Evolutionary conservation across 1,284 basidiomycete genomes (phyloP).

Genomic region (Moniliophthora roreri): DNA sequence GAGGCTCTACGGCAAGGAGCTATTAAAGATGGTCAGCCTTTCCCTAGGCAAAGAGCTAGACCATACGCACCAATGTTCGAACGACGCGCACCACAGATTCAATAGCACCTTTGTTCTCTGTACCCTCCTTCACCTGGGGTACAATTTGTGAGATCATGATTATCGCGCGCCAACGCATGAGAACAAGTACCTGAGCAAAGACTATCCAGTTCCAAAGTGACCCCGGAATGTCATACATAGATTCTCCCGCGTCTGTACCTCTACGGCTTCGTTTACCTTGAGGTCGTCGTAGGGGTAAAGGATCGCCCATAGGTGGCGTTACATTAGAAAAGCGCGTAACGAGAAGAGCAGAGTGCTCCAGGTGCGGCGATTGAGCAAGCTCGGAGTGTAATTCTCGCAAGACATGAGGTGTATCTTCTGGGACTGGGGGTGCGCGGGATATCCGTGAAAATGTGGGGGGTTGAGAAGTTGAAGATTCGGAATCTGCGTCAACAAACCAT

Average conservation of each 20-base stretch:
- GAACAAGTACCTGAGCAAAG: conserved; percentile 61
- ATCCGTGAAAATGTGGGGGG: conserved; percentile 27
- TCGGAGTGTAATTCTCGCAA: conserved; percentile 52
- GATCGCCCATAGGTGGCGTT: conserved; percentile 48
- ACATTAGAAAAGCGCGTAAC: conserved; percentile 44
- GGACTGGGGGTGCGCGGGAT: conserved; percentile 36
- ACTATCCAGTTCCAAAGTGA: conserved; percentile 75
- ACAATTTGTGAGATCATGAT: background rate
- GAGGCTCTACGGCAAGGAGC: conserved; percentile 54
- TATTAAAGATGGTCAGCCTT: conserved; percentile 7
- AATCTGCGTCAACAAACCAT: conserved; percentile 55
- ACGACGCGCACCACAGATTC: conserved; percentile 68
- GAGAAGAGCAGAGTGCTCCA: conserved; percentile 55
- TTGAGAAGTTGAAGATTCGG: conserved; percentile 5
- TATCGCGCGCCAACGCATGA: background rate
- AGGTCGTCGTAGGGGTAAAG: conserved; percentile 48
- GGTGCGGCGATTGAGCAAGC: conserved; percentile 56
- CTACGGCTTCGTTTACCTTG: conserved; percentile 67
- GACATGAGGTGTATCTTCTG: conserved; percentile 44
- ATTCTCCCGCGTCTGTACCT: conserved; percentile 64
- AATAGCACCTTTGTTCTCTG: conserved; percentile 73
- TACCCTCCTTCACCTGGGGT: conserved; percentile 73
- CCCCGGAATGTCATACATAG: conserved; percentile 46
- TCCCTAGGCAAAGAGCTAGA: background rate
- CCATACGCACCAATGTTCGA: conserved; percentile 58